Conservation (phyloP, 768 basidiomycete species). For the Boletellus ananas region DNA sequence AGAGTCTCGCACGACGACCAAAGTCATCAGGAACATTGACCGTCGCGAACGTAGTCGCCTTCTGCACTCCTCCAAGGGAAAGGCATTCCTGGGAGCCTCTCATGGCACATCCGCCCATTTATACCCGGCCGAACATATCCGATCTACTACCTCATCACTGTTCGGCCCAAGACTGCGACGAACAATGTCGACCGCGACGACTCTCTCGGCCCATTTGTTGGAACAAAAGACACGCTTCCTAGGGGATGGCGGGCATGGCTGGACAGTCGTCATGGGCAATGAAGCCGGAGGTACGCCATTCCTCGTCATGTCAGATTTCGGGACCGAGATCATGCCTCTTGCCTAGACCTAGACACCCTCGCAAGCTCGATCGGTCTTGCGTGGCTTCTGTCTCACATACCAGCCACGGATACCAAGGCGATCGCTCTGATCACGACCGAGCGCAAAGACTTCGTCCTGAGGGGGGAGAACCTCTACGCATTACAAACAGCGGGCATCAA, state of each 20-base stretch:
- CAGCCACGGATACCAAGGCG: slow-evolving; percentile 38
- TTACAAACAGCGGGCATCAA: slow-evolving; percentile 56
- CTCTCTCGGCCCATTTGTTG: slow-evolving; percentile 39
- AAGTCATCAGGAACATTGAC: not conserved
- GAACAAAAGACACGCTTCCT: slow-evolving; percentile 60
- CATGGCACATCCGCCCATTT: not conserved
- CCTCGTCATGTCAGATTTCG: not conserved
- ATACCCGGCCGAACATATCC: not conserved
- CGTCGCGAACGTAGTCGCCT: not conserved
- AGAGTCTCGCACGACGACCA: not conserved
- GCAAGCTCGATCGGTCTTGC: slow-evolving; percentile 85
- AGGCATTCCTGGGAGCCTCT: not conserved
- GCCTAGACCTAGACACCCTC: slow-evolving; percentile 81
- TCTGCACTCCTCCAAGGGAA: not conserved
- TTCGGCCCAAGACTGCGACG: slow-evolving; percentile 1
- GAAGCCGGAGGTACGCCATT: slow-evolving; percentile 80
- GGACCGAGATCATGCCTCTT: not conserved
- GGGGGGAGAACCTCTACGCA: slow-evolving; percentile 84
- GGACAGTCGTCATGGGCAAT: slow-evolving; percentile 92
- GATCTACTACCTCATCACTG: not conserved
- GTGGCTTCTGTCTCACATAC: slow-evolving; percentile 53
- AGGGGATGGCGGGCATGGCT: slow-evolving; percentile 52
- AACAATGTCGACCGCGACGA: slow-evolving; percentile 20
- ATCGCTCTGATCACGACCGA: slow-evolving; percentile 74
- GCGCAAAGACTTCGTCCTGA: slow-evolving; percentile 65